These are phyloP conservation scores for Linum trigynum DNA, from an alignment of 345 rosid genomes.

Conservation along the genomic window DNA sequence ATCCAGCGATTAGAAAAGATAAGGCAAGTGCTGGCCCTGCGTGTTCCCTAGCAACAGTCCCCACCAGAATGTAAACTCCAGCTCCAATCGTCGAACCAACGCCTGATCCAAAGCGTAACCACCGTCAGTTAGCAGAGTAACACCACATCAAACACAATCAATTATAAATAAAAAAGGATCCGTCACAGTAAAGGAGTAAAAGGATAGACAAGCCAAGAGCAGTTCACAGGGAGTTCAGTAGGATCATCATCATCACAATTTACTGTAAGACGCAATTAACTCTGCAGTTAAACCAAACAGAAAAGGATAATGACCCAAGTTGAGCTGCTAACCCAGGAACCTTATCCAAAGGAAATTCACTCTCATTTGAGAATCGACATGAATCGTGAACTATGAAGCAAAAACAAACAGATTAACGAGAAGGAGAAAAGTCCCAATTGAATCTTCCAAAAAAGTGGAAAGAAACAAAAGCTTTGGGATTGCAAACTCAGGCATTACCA, in stretches of 20 bases:
- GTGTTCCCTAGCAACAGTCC: slow-evolving; percentile 96
- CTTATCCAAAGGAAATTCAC: background rate
- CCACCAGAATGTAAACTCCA: slow-evolving; percentile 91
- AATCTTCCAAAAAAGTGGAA: background rate
- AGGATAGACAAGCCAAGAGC: background rate
- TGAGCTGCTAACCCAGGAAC: background rate
- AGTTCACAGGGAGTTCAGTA: background rate
- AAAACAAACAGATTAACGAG: background rate
- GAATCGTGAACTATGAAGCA: background rate
- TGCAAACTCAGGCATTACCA: slow-evolving; percentile 9
- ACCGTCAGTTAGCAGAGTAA: background rate
- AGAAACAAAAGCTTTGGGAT: background rate
- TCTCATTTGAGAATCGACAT: background rate
- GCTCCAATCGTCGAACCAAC: slow-evolving; percentile 98
- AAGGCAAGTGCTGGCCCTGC: slow-evolving; percentile 91
- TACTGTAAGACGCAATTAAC: too few relatives aligned
- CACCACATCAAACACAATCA: background rate
- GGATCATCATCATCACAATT: background rate
- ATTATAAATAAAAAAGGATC: too few relatives aligned
- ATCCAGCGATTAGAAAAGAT: slow-evolving; percentile 84
- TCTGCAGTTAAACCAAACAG: background rate
- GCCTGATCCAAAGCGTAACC: slow-evolving; percentile 28
- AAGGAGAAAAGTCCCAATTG: background rate
- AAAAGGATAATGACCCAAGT: background rate
- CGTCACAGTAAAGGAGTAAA: background rate